Conservation (phyloP, 2,329 filamentous ascomycete species). For the Sarocladium oryzae region DNA sequence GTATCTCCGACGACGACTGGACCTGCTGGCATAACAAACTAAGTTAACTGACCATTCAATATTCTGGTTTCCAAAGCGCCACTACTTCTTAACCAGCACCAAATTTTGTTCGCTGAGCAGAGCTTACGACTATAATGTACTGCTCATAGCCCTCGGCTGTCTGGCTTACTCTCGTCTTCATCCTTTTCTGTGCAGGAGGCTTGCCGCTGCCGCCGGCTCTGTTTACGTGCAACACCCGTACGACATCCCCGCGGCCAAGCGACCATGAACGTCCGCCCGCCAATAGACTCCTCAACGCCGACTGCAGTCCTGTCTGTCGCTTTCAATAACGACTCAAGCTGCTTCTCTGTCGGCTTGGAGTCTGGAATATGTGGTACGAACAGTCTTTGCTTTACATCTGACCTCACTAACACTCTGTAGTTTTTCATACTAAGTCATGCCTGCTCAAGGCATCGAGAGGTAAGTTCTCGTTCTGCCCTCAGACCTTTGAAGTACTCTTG, state of each 20-base stretch:
- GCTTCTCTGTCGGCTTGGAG: slow-evolving; percentile 82
- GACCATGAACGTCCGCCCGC: slow-evolving; percentile 81
- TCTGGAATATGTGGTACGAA: slow-evolving; percentile 74
- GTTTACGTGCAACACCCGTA: not conserved
- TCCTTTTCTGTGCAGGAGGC: not conserved
- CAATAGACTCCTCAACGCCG: slow-evolving; percentile 70
- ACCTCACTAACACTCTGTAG: slow-evolving; percentile 20
- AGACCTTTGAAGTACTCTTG: not conserved
- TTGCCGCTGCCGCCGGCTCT: not conserved
- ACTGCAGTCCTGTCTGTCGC: slow-evolving; percentile 74
- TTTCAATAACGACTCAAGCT: slow-evolving; percentile 80
- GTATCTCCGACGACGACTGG: not conserved
- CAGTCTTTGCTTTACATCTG: slow-evolving; percentile 1
- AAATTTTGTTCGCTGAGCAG: too few relatives aligned
- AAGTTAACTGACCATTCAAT: too few relatives aligned
- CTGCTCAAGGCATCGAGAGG: slow-evolving; percentile 54
- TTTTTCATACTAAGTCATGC: slow-evolving; percentile 68
- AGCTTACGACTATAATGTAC: not conserved
- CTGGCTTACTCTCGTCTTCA: not conserved
- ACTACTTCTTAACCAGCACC: too few relatives aligned
- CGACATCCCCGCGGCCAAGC: too few relatives aligned
- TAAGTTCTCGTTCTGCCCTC: slow-evolving; percentile 17
- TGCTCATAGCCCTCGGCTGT: not conserved
- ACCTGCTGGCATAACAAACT: not conserved
- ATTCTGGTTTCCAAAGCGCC: too few relatives aligned